A percentile compares a stretch with the other conserved stretches of the same genome.
phyloP scores from a whole-genome alignment of 371 early-diverging fungal species.

The Rhizopus microsporus region DNA sequence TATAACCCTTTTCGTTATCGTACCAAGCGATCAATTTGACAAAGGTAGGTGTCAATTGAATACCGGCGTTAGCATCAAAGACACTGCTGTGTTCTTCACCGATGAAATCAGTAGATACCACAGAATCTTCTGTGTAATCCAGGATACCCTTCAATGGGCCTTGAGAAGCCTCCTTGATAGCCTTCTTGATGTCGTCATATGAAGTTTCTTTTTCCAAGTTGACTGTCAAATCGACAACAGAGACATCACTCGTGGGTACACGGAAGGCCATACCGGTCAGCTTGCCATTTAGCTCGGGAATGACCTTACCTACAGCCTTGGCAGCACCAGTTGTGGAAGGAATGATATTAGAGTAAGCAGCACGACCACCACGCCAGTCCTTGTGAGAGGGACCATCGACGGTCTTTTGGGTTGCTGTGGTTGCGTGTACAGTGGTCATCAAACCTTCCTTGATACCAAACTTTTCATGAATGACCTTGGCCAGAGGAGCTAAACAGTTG shows the following conservation, averaged over 20 bases:
- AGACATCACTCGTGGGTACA: constrained; percentile 97
- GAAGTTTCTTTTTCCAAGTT: constrained; percentile 85
- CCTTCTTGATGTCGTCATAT: constrained; percentile 89
- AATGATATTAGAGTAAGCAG: constrained; percentile 97
- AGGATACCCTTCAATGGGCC: constrained; percentile 90
- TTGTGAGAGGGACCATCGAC: constrained; percentile 98
- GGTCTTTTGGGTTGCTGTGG: constrained; percentile 99
- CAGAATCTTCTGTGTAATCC: constrained; percentile 95
- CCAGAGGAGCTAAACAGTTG: constrained; percentile 99
- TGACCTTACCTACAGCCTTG: constrained; percentile 89
- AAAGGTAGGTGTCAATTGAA: constrained; percentile 94
- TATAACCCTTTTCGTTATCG: constrained; percentile 95
- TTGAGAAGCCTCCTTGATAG: constrained; percentile 83
- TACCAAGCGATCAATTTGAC: constrained; percentile 98
- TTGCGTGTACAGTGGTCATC: constrained; percentile 99
- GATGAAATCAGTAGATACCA: constrained; percentile 97
- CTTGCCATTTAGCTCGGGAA: constrained; percentile 96
- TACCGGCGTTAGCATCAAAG: constrained; percentile 98
- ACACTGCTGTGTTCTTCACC: constrained; percentile 91
- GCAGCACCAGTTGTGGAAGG: constrained; percentile 99
- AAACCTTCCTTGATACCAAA: constrained; percentile 85
- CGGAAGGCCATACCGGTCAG: constrained; percentile 99
- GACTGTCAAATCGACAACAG: constrained; percentile 98
- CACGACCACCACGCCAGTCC: constrained; percentile 97
- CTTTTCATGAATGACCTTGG: constrained; percentile 96